Conservation (phyloP, 1,139 yeast genomes). For the Debaryomycetaceae sp. region DNA sequence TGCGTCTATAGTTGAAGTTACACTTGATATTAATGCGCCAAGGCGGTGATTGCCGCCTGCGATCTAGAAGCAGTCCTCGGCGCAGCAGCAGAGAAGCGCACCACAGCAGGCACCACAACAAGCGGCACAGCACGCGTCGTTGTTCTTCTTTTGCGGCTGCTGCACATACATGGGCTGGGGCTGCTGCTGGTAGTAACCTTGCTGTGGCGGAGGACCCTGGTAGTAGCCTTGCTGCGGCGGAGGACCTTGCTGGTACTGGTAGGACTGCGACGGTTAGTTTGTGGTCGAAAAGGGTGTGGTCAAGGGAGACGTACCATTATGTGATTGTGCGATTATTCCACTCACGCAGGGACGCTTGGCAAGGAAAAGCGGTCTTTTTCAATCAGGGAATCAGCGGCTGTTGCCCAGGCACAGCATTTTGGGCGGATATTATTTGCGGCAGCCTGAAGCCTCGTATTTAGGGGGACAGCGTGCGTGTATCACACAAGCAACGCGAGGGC, state of each 20-base stretch:
- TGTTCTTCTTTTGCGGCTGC: conserved; percentile 22
- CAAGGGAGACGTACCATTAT: too few relatives aligned
- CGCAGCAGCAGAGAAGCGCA: conserved; percentile 35
- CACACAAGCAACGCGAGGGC: too few relatives aligned
- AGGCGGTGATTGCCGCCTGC: conserved; percentile 2
- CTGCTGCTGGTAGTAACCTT: conserved; percentile 18
- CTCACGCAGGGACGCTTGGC: too few relatives aligned
- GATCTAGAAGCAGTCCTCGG: conserved; percentile 22
- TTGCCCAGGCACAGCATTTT: too few relatives aligned
- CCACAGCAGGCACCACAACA: conserved; percentile 37
- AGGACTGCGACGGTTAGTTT: too few relatives aligned
- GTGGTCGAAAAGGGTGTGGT: too few relatives aligned
- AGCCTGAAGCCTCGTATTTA: too few relatives aligned
- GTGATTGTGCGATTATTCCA: too few relatives aligned
- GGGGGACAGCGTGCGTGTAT: too few relatives aligned
- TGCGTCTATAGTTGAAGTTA: neutral
- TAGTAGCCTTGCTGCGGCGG: conserved; percentile 19
- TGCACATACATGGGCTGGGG: conserved; percentile 33
- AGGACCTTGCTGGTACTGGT: conserved; percentile 6
- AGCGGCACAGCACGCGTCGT: conserved; percentile 27
- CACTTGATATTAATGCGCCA: neutral
- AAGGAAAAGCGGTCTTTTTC: too few relatives aligned
- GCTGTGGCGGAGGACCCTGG: conserved; percentile 24
- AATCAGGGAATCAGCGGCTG: too few relatives aligned
- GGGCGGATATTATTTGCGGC: too few relatives aligned